These are phyloP conservation scores for Rhizopogon salebrosus DNA, from an alignment of 768 basidiomycete genomes.

Conservation along the genomic window DNA sequence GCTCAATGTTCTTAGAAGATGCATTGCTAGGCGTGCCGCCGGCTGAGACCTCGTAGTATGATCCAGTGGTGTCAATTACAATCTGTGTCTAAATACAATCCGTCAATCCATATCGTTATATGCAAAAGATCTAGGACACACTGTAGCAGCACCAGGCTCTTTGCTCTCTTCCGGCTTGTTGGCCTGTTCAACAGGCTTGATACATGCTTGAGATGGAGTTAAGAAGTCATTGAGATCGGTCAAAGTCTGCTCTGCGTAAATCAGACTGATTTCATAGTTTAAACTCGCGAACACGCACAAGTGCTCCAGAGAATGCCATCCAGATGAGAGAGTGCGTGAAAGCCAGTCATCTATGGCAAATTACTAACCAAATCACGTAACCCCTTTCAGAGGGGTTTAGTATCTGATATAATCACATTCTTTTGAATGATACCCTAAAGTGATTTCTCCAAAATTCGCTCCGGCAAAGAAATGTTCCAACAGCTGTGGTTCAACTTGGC, in stretches of 20 bases:
- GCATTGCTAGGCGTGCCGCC: conserved; percentile 16
- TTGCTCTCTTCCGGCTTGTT: conserved; percentile 36
- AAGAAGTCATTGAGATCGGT: conserved; percentile 98
- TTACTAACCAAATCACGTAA: neutral
- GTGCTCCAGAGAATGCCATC: conserved; percentile 87
- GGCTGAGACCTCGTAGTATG: conserved; percentile 79
- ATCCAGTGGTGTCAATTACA: conserved; percentile 74
- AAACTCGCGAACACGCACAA: conserved; percentile 40
- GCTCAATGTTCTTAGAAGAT: conserved; percentile 22
- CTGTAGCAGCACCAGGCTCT: conserved; percentile 39
- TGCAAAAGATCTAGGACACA: conserved; percentile 14
- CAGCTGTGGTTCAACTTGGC: too few species aligned
- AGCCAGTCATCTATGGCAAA: neutral
- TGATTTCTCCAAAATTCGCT: too few species aligned
- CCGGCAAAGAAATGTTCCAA: too few species aligned
- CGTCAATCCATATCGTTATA: conserved; percentile 3
- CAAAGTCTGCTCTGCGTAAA: conserved; percentile 52
- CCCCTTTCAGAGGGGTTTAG: too few species aligned
- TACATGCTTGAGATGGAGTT: conserved; percentile 93
- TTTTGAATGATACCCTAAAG: too few species aligned
- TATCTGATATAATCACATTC: too few species aligned
- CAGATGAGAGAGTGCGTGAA: neutral
- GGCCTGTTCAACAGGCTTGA: conserved; percentile 80
- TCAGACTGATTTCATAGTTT: conserved; percentile 3
- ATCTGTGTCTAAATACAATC: conserved; percentile 73